These are phyloP conservation scores for Rhexocercosporidium sp. DNA, from an alignment of 2,329 filamentous ascomycete genomes.

Conservation along the genomic window DNA sequence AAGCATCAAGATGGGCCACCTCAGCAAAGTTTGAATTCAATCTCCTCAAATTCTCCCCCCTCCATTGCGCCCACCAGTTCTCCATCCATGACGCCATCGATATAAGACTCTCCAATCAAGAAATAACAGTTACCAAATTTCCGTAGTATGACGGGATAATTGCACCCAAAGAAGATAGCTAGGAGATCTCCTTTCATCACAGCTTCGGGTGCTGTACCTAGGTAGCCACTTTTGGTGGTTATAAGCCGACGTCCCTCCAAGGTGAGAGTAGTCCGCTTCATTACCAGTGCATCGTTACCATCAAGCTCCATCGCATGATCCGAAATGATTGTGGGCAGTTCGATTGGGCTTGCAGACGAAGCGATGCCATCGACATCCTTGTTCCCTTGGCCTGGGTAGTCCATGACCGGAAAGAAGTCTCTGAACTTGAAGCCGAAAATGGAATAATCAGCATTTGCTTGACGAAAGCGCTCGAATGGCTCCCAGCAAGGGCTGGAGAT, in stretches of 20 bases:
- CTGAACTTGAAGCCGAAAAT: conserved; percentile 14
- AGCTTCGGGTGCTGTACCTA: conserved; percentile 3
- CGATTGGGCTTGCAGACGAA: too few relatives aligned
- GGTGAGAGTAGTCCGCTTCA: not conserved
- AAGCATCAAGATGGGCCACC: too few relatives aligned
- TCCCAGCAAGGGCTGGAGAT: conserved; percentile 6
- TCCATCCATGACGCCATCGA: conserved; percentile 19
- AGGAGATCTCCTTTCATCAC: conserved; percentile 8
- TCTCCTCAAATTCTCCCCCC: not conserved
- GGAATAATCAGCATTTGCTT: conserved; percentile 18
- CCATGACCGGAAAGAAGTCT: conserved; percentile 9
- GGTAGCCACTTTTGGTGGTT: not conserved
- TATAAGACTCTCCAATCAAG: conserved; percentile 10
- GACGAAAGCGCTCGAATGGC: conserved; percentile 17
- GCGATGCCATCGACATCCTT: too few relatives aligned
- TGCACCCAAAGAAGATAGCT: conserved; percentile 14
- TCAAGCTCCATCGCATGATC: not conserved
- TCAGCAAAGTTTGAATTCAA: conserved; percentile 1
- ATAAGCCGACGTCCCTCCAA: not conserved
- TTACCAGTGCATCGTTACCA: not conserved
- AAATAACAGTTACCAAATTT: not conserved
- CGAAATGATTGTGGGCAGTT: not conserved
- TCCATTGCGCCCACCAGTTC: conserved; percentile 7
- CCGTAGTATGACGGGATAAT: conserved; percentile 10
- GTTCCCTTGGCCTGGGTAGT: not conserved